Base-by-base conservation (phyloP, 2,329 filamentous ascomycete species). In the Claviceps sp. region DNA sequence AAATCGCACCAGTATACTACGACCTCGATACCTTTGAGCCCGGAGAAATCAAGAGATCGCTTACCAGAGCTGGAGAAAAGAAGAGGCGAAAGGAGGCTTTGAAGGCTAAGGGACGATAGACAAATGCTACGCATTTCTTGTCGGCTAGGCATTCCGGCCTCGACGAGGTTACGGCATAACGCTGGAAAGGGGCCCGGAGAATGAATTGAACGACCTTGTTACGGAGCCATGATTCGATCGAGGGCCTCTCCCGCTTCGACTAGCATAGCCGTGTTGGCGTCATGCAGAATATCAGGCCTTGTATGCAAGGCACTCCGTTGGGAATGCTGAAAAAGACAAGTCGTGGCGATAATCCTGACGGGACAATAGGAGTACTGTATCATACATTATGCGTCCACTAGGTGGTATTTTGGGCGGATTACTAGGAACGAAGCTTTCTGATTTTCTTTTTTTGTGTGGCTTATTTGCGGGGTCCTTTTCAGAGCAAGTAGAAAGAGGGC, bases 1-100 rank as follows among this genome's bases (percentile, higher is more conserved):
- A 98, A 68, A 95, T 97, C 58, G 89, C 93, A 4, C 90, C 90
- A 2, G 81, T 77, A 18, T 98, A 98, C 70, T 98, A 95, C 68
- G 88, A 98, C 62, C 68, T 96, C 11, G 76, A 82, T 1, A 77
- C 78, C 0, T 96, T 97, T 68, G 81, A 79, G 50, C 88, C 95
- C 66, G 88, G 89, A 50, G 90, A 96, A 55, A 83, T 95, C 59
- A 90, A 86, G 71, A 82, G 78, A 40, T 79, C 81, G 3, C 69
- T 86, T 37, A 70, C 73, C 56, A 69, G 76, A 22, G 74, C 80
- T 0, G 66, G 71, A 1, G 79, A 84, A 56, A 83, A 78, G 71
- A 73, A 81, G 62, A 74, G 73, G 58, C 72, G 82, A 53, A 79
- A 76, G 60, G 72, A 77, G 60, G 77, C 77, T 22, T 75, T 76